These are phyloP conservation scores for Sporothrix inflata DNA, from an alignment of 2,329 filamentous ascomycete genomes.

Conservation along the genomic window DNA sequence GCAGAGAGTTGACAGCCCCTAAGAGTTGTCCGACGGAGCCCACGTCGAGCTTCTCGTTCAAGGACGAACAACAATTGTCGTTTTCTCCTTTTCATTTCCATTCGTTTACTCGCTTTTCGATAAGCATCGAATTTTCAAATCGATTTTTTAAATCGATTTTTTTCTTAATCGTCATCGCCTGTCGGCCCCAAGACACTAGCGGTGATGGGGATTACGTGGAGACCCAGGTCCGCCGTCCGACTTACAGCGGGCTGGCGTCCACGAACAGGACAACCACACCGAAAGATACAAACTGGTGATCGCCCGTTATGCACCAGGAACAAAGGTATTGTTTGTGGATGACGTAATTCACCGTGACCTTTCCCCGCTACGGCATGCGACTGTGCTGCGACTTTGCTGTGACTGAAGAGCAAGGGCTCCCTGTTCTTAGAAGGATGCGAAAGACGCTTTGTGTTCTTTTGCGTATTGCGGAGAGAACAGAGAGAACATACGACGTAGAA, in stretches of 20 bases:
- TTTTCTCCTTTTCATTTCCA: too few species aligned
- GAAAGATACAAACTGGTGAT: background rate
- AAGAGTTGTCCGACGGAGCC: too few species aligned
- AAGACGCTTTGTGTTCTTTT: background rate
- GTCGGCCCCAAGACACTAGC: background rate
- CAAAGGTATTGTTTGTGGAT: slow-evolving; percentile 7
- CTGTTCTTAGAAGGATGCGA: background rate
- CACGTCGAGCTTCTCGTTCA: too few species aligned
- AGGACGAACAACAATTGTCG: too few species aligned
- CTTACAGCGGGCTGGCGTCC: background rate
- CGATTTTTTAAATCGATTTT: too few species aligned
- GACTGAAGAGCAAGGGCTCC: background rate
- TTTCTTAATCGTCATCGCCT: too few species aligned
- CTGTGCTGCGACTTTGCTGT: too few species aligned
- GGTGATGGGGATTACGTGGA: slow-evolving; percentile 17
- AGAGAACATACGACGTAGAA: background rate
- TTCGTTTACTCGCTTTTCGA: too few species aligned
- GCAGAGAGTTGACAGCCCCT: too few species aligned
- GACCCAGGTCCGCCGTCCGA: background rate
- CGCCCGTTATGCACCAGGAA: background rate
- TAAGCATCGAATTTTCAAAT: too few species aligned
- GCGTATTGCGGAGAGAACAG: background rate
- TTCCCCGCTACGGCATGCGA: background rate
- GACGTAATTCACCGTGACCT: background rate
- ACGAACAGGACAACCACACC: too few species aligned